A percentile compares a stretch with the other conserved stretches of the same genome.
Evolutionary conservation across 306 rosid species (phyloP).

Genomic region (Argentina anserina): DNA sequence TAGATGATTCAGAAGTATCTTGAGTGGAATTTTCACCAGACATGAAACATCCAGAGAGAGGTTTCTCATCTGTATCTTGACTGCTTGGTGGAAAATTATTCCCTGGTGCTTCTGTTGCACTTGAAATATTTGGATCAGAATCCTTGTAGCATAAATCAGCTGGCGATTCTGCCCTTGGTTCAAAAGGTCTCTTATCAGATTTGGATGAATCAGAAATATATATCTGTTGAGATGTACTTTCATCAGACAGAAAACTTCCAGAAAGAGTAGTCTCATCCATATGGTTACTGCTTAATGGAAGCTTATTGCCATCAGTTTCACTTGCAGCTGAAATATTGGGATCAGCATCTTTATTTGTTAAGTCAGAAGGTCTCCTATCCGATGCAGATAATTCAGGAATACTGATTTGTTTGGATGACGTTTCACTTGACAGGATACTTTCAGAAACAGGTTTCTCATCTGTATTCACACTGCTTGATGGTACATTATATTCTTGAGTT

Average conservation of each 20-base stretch:
- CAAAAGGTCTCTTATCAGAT: conserved; percentile 30
- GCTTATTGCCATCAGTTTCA: conserved; percentile 35
- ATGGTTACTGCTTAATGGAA: conserved; percentile 36
- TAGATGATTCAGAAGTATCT: conserved; percentile 39
- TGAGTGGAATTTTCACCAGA: conserved; percentile 43
- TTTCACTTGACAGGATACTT: conserved; percentile 38
- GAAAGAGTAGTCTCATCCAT: conserved; percentile 38
- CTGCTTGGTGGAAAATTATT: conserved; percentile 32
- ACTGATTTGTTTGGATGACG: conserved; percentile 34
- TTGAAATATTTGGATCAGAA: conserved; percentile 15
- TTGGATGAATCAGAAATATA: conserved; percentile 36
- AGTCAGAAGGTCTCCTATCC: conserved; percentile 21
- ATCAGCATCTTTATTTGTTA: conserved; percentile 24
- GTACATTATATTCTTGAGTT: conserved; percentile 31
- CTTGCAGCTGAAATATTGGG: conserved; percentile 25
- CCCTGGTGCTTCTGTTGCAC: conserved; percentile 39
- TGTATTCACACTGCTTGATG: conserved; percentile 35
- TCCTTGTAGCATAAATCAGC: conserved; percentile 32
- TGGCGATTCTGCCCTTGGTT: conserved; percentile 37
- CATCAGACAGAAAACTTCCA: conserved; percentile 37
- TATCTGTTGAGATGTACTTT: conserved; percentile 36
- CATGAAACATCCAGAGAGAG: conserved; percentile 29
- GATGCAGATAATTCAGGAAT: conserved; percentile 34
- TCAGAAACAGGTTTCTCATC: conserved; percentile 41
- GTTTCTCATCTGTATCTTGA: conserved; percentile 40